These are phyloP conservation scores for Hygrophorus pudorinus DNA, from an alignment of 768 basidiomycete species.

Conservation along the genomic window DNA sequence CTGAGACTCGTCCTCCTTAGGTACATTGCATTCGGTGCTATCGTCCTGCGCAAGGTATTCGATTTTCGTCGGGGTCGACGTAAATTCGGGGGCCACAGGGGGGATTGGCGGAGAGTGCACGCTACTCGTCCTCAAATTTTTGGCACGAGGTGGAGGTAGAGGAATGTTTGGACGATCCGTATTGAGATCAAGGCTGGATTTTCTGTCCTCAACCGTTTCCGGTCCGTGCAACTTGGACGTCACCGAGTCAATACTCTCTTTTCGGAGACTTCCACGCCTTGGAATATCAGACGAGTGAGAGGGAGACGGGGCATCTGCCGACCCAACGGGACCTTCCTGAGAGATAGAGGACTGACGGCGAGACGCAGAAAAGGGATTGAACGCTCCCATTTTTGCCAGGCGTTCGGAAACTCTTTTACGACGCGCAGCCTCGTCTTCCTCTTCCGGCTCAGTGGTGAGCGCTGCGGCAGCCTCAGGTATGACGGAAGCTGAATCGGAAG, in stretches of 20 bases:
- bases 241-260: neutral
- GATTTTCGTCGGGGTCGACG: neutral
- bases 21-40: slow-evolving; percentile 6
- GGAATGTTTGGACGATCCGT: neutral
- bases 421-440: slow-evolving; percentile 44
- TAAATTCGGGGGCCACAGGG: neutral
- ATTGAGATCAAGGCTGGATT: too few species aligned
- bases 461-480: neutral
- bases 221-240: too few species aligned
- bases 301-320: neutral
- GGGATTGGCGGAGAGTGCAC: neutral
- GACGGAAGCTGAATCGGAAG: too few species aligned
- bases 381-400: slow-evolving; percentile 41
- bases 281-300: neutral
- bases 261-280: neutral
- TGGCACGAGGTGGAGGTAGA: neutral
- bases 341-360: slow-evolving; percentile 11
- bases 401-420: slow-evolving; percentile 49
- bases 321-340: neutral
- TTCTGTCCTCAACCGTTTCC: too few species aligned
- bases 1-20: slow-evolving; percentile 8
- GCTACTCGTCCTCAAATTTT: neutral
- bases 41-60: slow-evolving; percentile 6
- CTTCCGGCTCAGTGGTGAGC: slow-evolving; percentile 15
- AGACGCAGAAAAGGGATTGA: slow-evolving; percentile 41